phyloP scores from a whole-genome alignment of 345 rosid genomes.

The Camelina laxa region DNA sequence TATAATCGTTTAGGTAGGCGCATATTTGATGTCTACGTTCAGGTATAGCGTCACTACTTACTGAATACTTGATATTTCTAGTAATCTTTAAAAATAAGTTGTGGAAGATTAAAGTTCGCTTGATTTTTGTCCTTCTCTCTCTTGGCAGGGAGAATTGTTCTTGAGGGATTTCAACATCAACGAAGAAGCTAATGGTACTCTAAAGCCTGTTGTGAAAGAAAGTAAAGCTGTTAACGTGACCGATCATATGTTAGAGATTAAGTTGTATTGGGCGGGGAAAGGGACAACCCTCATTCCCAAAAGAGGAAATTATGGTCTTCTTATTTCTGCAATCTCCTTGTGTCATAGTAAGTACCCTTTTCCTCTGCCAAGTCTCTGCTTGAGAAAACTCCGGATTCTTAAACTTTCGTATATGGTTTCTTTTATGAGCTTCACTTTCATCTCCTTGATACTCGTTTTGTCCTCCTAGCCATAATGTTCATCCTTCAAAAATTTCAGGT shows the following conservation, averaged over 20 bases:
- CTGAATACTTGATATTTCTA: neutral
- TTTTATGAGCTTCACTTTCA: neutral
- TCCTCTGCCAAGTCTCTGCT: neutral
- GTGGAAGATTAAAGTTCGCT: neutral
- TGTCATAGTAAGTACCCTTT: conserved; percentile 42
- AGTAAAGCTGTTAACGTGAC: conserved; percentile 37
- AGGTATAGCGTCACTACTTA: conserved; percentile 35
- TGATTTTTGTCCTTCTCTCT: too few species aligned
- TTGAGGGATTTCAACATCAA: conserved; percentile 56
- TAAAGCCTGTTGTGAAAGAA: conserved; percentile 30
- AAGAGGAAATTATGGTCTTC: conserved; percentile 61
- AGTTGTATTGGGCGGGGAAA: conserved; percentile 60
- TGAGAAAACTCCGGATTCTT: neutral
- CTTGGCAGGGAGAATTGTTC: conserved; percentile 19
- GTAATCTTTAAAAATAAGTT: neutral
- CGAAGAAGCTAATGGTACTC: conserved; percentile 49
- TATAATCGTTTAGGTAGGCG: conserved; percentile 55
- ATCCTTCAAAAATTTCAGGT: conserved; percentile 20
- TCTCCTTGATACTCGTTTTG: neutral
- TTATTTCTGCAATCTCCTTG: conserved; percentile 67
- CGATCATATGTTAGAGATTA: conserved; percentile 51
- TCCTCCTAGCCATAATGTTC: neutral
- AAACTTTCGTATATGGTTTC: neutral
- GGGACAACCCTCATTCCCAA: conserved; percentile 52
- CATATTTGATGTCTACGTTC: conserved; percentile 64